Evolutionary conservation across 805 yeast species (phyloP), one percentile per base, ranked within the genome.

Genomic region (Zygosaccharomyces gambellarensis): DNA sequence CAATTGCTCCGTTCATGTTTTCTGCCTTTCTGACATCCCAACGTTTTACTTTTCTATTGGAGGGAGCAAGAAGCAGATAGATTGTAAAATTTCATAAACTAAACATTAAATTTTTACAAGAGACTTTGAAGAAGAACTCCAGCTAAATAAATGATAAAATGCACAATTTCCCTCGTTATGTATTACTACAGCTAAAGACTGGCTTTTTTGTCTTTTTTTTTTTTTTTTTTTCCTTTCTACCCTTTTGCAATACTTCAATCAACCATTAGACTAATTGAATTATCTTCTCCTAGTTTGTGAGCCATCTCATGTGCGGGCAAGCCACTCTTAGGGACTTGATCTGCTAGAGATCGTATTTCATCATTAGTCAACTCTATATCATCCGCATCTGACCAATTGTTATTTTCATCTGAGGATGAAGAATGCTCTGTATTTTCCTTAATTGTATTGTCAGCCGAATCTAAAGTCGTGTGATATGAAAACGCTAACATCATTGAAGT

Each of bases 401-500:
- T 29, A 30, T 34, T 36, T 19, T 49, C 53, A 7, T 43, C 47
- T 12, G 31, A 32, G 10, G 47, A 44, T 17, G 41, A 36, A n/a
- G 47, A 36, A 36, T 25, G 17, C 11, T 36, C 49, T 8, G 22
- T 34, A 14, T 30, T 36, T 19, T 46, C 43, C 12, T 38, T 41
- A n/a, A 8, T 5, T 29, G 21, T 23, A 14, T 29, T 34, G 17
- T n/a, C 42, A 22, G 36, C 21, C n/a, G 32, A 23, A 30, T 36
- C 31, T 17, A 50, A 14, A 36, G 40, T 41, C 7, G 45, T 32
- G 29, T 46, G 31, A 22, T 34, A 48, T 12, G 45, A 43, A 46
- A 43, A 44, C 34, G 21, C 60, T 49, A 27, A 53, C 42, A 51
- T 29, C 47, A 39, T 47, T 2, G 51, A 29, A 27, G 48, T 43